Evolutionary conservation across 2,329 filamentous ascomycete genomes (phyloP).

Genomic region (Stagonosporopsis chrysanthemi): DNA sequence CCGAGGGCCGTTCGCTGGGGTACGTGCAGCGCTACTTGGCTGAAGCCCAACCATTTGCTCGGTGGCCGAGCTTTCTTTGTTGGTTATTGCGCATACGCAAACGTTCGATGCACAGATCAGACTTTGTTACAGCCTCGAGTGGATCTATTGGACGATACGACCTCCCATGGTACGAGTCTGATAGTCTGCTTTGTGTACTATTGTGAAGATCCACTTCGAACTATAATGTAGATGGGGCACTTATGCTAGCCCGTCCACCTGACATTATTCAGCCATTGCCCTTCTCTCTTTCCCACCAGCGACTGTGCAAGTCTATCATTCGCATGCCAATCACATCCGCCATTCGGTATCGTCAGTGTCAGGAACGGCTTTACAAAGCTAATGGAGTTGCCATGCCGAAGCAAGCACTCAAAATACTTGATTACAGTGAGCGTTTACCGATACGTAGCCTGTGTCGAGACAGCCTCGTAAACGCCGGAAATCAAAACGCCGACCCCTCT

Average conservation of each 20-base stretch:
- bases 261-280: background rate
- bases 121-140: too few species aligned
- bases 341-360: background rate
- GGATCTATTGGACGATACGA: too few species aligned
- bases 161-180: too few species aligned
- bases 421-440: constrained; percentile 19
- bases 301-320: too few species aligned
- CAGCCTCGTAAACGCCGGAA: constrained; percentile 5
- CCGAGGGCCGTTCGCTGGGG: too few species aligned
- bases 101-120: too few species aligned
- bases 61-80: too few species aligned
- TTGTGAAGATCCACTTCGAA: background rate
- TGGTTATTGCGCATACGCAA: too few species aligned
- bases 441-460: constrained; percentile 15
- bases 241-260: background rate
- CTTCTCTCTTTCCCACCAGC: background rate
- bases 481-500: constrained; percentile 9
- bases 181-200: background rate
- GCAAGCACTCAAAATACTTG: constrained; percentile 11
- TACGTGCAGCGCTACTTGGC: too few species aligned
- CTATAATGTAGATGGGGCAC: background rate
- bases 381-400: background rate
- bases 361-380: background rate
- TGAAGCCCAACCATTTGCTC: too few species aligned
- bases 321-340: too few species aligned